Conservation (phyloP, 805 yeast genomes). For the Kregervanrija delftensis region DNA sequence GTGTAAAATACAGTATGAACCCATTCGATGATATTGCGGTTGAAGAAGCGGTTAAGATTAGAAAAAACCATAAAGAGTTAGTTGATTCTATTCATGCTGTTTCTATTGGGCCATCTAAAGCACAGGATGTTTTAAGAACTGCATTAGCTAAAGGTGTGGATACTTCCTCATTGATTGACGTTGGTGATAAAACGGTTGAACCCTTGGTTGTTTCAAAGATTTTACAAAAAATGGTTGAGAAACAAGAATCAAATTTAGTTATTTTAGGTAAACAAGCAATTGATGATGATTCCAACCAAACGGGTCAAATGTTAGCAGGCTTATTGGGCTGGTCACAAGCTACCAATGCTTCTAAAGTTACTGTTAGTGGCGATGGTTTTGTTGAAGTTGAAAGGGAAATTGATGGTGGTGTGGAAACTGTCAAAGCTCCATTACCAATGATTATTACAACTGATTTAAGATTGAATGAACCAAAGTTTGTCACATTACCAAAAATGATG, state of each 20-base stretch:
- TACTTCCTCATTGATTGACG: conserved; percentile 72
- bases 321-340: conserved; percentile 94
- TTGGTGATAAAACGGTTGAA: conserved; percentile 63
- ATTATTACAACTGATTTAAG: conserved; percentile 90
- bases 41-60: conserved; percentile 84
- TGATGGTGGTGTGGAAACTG: conserved; percentile 89
- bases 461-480: conserved; percentile 91
- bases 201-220: conserved; percentile 88
- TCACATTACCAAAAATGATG: conserved; percentile 94
- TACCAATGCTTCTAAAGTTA: conserved; percentile 86
- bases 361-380: conserved; percentile 39
- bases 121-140: conserved; percentile 81
- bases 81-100: conserved; percentile 88
- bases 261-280: conserved; percentile 95
- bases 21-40: conserved; percentile 98
- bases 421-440: conserved; percentile 73
- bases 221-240: conserved; percentile 63
- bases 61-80: conserved; percentile 52
- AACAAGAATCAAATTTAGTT: conserved; percentile 67
- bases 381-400: conserved; percentile 86
- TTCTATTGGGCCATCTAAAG: conserved; percentile 78
- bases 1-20: conserved; percentile 87
- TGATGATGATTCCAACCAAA: conserved; percentile 91
- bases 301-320: conserved; percentile 96
- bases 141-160: conserved; percentile 96